Base-by-base conservation (phyloP, 768 basidiomycete species). In the Tricholoma terreum region DNA sequence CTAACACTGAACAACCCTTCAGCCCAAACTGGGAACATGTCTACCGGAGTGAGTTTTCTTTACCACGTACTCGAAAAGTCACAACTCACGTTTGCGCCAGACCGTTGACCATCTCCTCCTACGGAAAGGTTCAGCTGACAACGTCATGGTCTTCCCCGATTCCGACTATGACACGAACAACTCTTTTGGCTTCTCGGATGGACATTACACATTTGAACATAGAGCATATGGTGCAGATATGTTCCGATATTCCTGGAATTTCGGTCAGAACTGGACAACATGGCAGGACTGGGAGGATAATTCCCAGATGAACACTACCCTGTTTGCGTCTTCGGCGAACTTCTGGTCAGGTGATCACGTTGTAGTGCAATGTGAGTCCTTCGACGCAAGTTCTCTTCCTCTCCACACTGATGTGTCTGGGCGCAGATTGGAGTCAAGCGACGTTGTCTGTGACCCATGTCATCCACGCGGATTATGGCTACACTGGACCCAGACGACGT, bases 291-390 rank as follows among this genome's bases (percentile, higher is more conserved):
- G 89, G 86, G 90, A 94, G 72, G 81, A 85, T 54, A 80, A 76
- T 17, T 87, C 90, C 1, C 78, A 74, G 0, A 82, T 96, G 55
- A 78, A 87, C 54, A 67, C 81, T 8, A 72, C 70, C n/a, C 59
- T 82, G 10, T 89, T 94, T 70, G 64, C 71, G 14, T 73, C 74
- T 43, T 67, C 74, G 19, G 72, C 71, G 14, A 73, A 77, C 34
- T 94, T 86, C 72, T 97, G 94, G 94, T 55, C 71, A 1, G 94
- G 94, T 6, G 72, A 89, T 57, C 94, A 97, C 69, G 79, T 96
- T 68, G 86, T 92, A 73, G 81, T 96, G 34, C 93, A 97, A 77
- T 96, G 90, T 92, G 59, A 62, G 88, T 75, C 33, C 22, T 11
- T 30, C 50, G 3, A 9, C 48, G 27, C 30, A 30, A 52, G 19